phyloP scores from a whole-genome alignment of 1,139 yeast species.

The Magnusiomyces tetraspermus region DNA sequence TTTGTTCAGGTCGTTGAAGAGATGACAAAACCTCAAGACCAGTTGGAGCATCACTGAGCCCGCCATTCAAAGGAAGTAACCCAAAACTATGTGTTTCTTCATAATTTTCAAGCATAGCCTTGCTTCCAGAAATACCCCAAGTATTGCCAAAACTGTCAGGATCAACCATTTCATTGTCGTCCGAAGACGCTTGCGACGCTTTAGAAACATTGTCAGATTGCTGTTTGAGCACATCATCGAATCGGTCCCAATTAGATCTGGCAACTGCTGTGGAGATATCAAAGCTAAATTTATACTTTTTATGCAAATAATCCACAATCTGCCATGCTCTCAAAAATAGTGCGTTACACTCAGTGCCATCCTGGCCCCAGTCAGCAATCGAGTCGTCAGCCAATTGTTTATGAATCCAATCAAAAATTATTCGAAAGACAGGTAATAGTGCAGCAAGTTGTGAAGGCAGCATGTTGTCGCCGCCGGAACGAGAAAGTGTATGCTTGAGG shows the following conservation, averaged over 20 bases:
- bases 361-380: slow-evolving; percentile 8
- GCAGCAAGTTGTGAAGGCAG: not conserved
- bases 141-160: too few species aligned
- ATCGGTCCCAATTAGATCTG: slow-evolving; percentile 11
- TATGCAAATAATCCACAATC: slow-evolving; percentile 9
- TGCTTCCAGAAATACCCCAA: not conserved
- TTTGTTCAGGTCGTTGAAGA: slow-evolving; percentile 3
- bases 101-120: slow-evolving; percentile 5
- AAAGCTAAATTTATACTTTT: slow-evolving; percentile 11
- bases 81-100: slow-evolving; percentile 15
- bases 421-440: slow-evolving; percentile 9
- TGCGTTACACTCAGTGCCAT: slow-evolving; percentile 4
- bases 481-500: not conserved
- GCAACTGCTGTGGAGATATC: slow-evolving; percentile 14
- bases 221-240: slow-evolving; percentile 10
- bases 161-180: not conserved
- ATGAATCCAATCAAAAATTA: slow-evolving; percentile 13
- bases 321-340: slow-evolving; percentile 4
- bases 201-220: slow-evolving; percentile 2
- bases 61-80: slow-evolving; percentile 13
- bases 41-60: slow-evolving; percentile 13
- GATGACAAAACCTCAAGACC: slow-evolving; percentile 8
- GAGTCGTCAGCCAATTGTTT: slow-evolving; percentile 8
- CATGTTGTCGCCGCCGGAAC: not conserved
- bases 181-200: slow-evolving; percentile 5